A percentile compares a stretch with the other conserved stretches of the same genome.
phyloP scores from a whole-genome alignment of 169 alveolate species.

The Plasmodium inui region DNA sequence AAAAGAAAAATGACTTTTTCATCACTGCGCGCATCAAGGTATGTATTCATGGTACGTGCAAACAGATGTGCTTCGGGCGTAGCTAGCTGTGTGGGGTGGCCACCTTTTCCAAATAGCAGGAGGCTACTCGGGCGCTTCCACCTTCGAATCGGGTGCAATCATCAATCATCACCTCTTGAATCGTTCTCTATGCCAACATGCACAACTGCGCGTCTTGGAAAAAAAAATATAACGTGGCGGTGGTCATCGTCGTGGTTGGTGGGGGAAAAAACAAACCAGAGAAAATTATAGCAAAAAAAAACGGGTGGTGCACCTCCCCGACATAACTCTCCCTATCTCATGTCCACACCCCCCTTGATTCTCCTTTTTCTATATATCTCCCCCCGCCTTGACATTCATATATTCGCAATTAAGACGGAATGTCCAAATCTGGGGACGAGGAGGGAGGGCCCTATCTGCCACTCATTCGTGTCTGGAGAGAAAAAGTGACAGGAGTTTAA shows the following conservation, averaged over 20 bases:
- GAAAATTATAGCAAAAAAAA: not conserved
- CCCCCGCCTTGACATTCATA: constrained; percentile 54
- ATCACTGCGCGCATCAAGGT: not conserved
- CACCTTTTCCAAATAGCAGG: not conserved
- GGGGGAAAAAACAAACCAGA: not conserved
- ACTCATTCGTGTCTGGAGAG: constrained; percentile 85
- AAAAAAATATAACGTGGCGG: not conserved
- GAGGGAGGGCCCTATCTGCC: constrained; percentile 84
- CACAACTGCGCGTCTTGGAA: not conserved
- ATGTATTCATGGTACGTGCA: not conserved
- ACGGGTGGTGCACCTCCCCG: not conserved
- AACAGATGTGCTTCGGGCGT: not conserved
- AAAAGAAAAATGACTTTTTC: not conserved
- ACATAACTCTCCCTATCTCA: not conserved
- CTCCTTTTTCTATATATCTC: not conserved
- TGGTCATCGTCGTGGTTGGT: not conserved
- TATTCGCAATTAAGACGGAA: constrained; percentile 79
- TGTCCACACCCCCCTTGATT: not conserved
- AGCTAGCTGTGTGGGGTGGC: not conserved
- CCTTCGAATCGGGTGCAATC: not conserved
- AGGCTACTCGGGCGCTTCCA: not conserved
- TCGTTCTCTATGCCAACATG: not conserved
- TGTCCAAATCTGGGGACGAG: constrained; percentile 87
- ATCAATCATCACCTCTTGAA: not conserved
- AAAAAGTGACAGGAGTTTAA: constrained; percentile 80